These are phyloP conservation scores for Trametes elegans DNA, from an alignment of 768 basidiomycete species.

Conservation along the genomic window DNA sequence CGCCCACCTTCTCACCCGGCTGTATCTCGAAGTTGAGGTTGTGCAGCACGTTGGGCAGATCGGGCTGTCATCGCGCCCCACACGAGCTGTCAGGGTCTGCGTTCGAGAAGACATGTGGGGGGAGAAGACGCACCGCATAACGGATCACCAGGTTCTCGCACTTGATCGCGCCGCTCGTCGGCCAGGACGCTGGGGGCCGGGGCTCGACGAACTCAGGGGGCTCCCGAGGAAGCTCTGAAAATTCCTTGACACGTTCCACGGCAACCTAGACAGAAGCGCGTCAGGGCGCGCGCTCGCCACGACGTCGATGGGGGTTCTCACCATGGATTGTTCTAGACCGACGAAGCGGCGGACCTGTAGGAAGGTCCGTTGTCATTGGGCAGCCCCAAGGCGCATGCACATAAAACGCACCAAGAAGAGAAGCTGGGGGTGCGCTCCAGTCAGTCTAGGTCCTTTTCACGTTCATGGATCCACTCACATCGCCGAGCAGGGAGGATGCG, in stretches of 20 bases:
- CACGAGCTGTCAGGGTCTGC: slow-evolving; percentile 3
- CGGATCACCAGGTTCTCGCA: slow-evolving; percentile 75
- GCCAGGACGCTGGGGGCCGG: slow-evolving; percentile 80
- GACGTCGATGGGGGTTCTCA: slow-evolving; percentile 29
- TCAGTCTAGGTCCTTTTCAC: slow-evolving; percentile 19
- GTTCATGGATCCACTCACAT: slow-evolving; percentile 39
- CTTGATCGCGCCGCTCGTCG: slow-evolving; percentile 61
- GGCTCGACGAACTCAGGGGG: slow-evolving; percentile 84
- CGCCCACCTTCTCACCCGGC: slow-evolving; percentile 80
- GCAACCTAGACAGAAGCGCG: slow-evolving; percentile 52
- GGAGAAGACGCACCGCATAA: slow-evolving; percentile 64
- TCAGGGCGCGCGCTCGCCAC: not conserved
- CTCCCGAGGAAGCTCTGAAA: slow-evolving; percentile 75
- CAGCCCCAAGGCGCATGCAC: not conserved
- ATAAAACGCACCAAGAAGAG: slow-evolving; percentile 52
- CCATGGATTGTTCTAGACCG: slow-evolving; percentile 90
- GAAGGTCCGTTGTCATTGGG: slow-evolving; percentile 5
- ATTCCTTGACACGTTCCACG: slow-evolving; percentile 89
- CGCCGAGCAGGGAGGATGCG: slow-evolving; percentile 69
- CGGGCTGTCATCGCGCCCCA: slow-evolving; percentile 49
- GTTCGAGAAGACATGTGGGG: slow-evolving; percentile 12
- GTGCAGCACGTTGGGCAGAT: slow-evolving; percentile 84
- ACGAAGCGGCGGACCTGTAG: slow-evolving; percentile 71
- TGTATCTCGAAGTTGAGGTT: slow-evolving; percentile 68
- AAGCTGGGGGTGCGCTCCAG: slow-evolving; percentile 35